Evolutionary conservation across 1,284 basidiomycete species (phyloP).

Genomic region (Cryptococcus sp.): DNA sequence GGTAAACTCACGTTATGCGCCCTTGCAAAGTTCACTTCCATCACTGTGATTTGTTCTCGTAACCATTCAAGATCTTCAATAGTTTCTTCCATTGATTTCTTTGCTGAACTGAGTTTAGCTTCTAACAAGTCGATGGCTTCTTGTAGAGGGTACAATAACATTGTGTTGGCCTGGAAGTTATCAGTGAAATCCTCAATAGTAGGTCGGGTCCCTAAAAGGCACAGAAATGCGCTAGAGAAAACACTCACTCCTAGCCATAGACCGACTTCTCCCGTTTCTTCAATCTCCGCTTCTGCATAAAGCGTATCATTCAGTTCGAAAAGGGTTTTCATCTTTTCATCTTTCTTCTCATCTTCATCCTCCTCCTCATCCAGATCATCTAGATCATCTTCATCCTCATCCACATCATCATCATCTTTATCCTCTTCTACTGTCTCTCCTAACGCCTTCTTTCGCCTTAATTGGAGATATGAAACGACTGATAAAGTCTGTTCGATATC

Average conservation of each 20-base stretch:
- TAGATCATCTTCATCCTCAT: conserved; percentile 42
- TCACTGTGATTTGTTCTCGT: conserved; percentile 90
- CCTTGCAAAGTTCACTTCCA: conserved; percentile 96
- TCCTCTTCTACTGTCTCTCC: conserved; percentile 41
- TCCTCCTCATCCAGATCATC: conserved; percentile 54
- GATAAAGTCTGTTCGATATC: conserved; percentile 89
- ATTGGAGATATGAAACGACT: conserved; percentile 81
- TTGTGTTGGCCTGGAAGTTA: conserved; percentile 77
- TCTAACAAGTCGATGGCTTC: conserved; percentile 72
- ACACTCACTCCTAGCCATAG: conserved; percentile 89
- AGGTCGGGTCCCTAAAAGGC: not conserved
- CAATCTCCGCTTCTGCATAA: conserved; percentile 82
- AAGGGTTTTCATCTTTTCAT: conserved; percentile 69
- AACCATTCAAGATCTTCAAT: conserved; percentile 89
- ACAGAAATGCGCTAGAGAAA: not conserved
- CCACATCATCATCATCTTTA: conserved; percentile 34
- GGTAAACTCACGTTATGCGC: conserved; percentile 67
- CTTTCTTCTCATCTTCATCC: conserved; percentile 34
- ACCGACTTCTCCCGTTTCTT: conserved; percentile 82
- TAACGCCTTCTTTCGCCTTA: conserved; percentile 56
- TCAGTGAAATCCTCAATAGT: not conserved
- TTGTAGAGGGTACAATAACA: conserved; percentile 88
- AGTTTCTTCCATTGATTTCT: conserved; percentile 63
- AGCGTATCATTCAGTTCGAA: conserved; percentile 97
- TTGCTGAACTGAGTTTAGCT: conserved; percentile 72